Evolutionary conservation across 1,284 basidiomycete species (phyloP), one percentile per base, ranked within the genome.

Genomic region (Singerocomus inundabilis): DNA sequence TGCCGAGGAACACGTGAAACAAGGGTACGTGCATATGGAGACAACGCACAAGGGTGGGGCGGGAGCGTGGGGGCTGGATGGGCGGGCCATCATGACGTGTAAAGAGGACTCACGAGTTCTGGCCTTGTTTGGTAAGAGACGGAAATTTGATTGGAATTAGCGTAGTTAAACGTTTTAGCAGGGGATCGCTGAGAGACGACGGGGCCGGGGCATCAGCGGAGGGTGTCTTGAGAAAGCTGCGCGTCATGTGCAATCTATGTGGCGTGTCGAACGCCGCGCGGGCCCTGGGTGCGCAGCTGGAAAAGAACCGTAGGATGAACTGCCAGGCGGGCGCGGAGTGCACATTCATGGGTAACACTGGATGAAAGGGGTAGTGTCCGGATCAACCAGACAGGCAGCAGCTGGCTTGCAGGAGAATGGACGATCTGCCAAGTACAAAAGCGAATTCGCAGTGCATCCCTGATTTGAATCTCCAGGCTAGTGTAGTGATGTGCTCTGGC

Each of bases 111-210:
- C 34, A 25, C 6, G 2, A 29, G 34, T n/a, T 31, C 16, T 18
- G 13, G 30, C 39, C 26, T 34, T 31, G 41, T 54, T 63, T 51
- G 29, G 60, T 63, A 60, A 60, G 51, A 60, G 36, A 49, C 49
- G 49, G 50, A 59, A 41, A 62, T 54, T 56, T 52, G 63, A 69
- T 57, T 63, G 53, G 52, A 66, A 60, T 69, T 66, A 70, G 52
- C 54, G 54, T 69, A 53, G 63, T 70, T 69, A 67, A 52, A 55
- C 66, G 54, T 69, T 65, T 70, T 64, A 45, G 48, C 58, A 64
- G 48, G 38, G 16, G 57, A 58, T 64, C 54, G 50, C 53, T 61
- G 33, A 44, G 29, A 25, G n/a, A n/a, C n/a, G 44, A 52, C 59
- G 59, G 61, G 52, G 28, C 61, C 61, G 57, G 50, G 28, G 18